phyloP scores from a whole-genome alignment of 495 filamentous ascomycete genomes.

The Pseudoneurospora amorphoporcata region DNA sequence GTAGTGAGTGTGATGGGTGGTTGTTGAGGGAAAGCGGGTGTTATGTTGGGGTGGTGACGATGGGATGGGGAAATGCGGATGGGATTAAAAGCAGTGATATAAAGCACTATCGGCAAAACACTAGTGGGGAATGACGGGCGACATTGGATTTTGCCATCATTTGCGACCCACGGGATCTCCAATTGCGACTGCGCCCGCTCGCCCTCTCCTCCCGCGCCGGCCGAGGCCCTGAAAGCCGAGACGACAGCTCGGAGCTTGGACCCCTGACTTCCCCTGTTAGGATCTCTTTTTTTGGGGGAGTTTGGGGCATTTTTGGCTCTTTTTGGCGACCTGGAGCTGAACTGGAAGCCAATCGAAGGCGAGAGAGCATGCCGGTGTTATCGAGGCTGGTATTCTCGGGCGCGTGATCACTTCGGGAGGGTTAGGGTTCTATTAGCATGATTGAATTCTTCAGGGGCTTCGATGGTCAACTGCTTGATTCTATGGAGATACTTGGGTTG shows the following conservation, averaged over 20 bases:
- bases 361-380: not conserved
- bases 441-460: not conserved
- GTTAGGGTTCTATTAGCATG: not conserved
- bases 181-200: not conserved
- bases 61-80: not conserved
- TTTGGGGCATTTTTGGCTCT: not conserved
- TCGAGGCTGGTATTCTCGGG: not conserved
- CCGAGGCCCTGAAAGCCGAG: not conserved
- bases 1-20: not conserved
- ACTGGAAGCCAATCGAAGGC: slow-evolving; percentile 10
- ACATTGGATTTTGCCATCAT: not conserved
- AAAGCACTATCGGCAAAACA: not conserved
- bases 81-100: not conserved
- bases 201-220: not conserved
- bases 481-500: not conserved
- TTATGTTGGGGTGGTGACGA: not conserved
- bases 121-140: not conserved
- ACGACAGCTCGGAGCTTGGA: not conserved
- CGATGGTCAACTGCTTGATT: not conserved
- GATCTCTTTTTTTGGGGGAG: not conserved
- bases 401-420: not conserved
- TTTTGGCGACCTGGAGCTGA: not conserved
- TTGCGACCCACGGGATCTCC: not conserved
- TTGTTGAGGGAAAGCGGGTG: not conserved
- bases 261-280: not conserved